Conservation (phyloP, 148 eudicot species). For the Rhododendron ovatum region DNA sequence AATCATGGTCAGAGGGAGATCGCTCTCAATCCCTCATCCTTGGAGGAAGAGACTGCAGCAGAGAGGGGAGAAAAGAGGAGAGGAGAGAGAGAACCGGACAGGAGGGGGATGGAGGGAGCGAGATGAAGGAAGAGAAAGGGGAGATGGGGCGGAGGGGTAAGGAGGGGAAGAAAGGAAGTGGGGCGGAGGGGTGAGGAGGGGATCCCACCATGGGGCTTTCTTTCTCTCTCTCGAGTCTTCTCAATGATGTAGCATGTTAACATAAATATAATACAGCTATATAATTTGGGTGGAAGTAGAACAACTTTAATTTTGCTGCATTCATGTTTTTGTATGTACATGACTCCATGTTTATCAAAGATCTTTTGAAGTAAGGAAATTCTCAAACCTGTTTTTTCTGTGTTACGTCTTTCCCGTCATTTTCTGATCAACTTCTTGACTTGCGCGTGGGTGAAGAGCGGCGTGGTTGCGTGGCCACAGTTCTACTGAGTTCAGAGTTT, state of each 20-base stretch:
- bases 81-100: no score
- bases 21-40: no score
- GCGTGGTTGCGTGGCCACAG: constrained; percentile 38
- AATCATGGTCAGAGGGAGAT: no score
- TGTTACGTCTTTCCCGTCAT: neutral
- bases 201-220: no score
- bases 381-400: neutral
- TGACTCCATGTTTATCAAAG: neutral
- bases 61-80: no score
- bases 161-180: no score
- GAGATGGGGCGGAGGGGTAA: no score
- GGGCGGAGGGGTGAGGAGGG: no score
- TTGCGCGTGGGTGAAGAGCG: constrained; percentile 39
- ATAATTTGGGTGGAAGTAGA: neutral
- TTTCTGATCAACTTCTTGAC: constrained; percentile 5
- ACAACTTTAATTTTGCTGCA: neutral
- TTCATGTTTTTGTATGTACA: neutral
- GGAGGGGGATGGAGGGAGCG: no score
- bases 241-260: neutral
- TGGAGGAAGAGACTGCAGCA: no score
- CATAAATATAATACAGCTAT: neutral
- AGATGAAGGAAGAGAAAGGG: no score
- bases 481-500: constrained; percentile 37
- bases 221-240: no score
- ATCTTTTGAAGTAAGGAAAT: neutral